Conservation (phyloP, 148 eudicot genomes). For the Chenopodium berlandieri region DNA sequence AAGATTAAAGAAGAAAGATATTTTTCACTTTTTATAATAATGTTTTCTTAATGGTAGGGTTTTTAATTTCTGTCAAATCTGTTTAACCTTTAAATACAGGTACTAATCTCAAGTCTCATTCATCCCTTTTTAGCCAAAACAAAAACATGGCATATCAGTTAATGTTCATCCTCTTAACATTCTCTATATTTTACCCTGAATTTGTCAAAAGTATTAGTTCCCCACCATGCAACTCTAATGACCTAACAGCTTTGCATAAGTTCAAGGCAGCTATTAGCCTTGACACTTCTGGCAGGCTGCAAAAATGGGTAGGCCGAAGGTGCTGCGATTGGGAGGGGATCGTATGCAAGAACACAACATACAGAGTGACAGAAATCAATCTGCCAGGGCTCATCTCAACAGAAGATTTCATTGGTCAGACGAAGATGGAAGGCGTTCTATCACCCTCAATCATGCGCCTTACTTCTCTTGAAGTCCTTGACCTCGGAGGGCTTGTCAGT, state of each 20-base stretch:
- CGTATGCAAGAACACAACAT: slow-evolving; percentile 37
- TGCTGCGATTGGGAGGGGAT: slow-evolving; percentile 61
- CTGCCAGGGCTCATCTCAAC: slow-evolving; percentile 43
- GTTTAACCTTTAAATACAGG: slow-evolving; percentile 12
- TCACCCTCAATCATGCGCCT: slow-evolving; percentile 44
- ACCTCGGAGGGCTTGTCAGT: slow-evolving; percentile 42
- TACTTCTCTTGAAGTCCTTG: slow-evolving; percentile 40
- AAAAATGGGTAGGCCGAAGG: slow-evolving; percentile 38
- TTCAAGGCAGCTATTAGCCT: slow-evolving; percentile 38
- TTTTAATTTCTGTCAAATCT: slow-evolving; percentile 12
- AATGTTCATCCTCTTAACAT: slow-evolving; percentile 14
- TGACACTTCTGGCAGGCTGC: slow-evolving; percentile 43
- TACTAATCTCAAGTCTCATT: slow-evolving; percentile 6
- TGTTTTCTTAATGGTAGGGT: slow-evolving; percentile 1
- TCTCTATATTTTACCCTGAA: slow-evolving; percentile 6
- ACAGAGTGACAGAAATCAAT: slow-evolving; percentile 50
- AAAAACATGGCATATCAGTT: slow-evolving; percentile 21
- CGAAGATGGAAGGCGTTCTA: slow-evolving; percentile 39
- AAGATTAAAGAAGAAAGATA: slow-evolving; percentile 17
- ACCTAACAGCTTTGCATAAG: slow-evolving; percentile 33
- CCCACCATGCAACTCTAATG: slow-evolving; percentile 38
- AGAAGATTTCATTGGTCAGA: slow-evolving; percentile 28
- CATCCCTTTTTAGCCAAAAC: background rate
- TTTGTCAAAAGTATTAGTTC: slow-evolving; percentile 7
- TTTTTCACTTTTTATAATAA: background rate